Base-by-base conservation (phyloP, 2,329 filamentous ascomycete genomes). In the Emergomyces orientalis region DNA sequence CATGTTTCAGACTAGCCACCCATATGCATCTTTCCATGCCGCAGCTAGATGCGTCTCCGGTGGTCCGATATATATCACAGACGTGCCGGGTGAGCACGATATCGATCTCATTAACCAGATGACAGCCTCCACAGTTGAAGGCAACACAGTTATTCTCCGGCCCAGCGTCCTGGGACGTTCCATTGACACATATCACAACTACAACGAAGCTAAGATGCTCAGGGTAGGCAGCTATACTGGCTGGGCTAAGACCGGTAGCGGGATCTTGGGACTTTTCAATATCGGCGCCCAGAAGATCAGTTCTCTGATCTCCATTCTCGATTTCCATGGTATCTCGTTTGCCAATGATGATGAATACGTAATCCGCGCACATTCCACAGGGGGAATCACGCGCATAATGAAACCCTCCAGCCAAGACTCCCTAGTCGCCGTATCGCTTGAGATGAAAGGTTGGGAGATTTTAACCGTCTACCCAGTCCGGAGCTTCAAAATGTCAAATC, bases 51-150 rank as follows among this genome's bases (percentile, higher is more conserved):
- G 91, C 73, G 81, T 99, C 11, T 92, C 88, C 57, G 94, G 94
- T 9, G 94, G 94, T 0, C 94, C 93, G 0, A 88, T 99, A 49
- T 97, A 95, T 70, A 92, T 99, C 72, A 97, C 93, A 0, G 94
- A 99, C 74, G 83, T 86, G 0, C 93, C 93, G 0, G 92, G 91
- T 0, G 78, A 90, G 64, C 91, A 97, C 73, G 83, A 96, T 70
- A 70, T 91, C 37, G 76, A 81, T 6, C 75, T 99, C 19, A 88
- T 99, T 64, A 76, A 81, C 34, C 87, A 95, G 72, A 92, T 97
- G 82, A 91, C 89, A 0, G 92, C 88, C 0, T 78, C 81, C 13
- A 94, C 89, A 0, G 80, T 86, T 0, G 79, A 84, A 30, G 89
- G 87, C 0, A 87, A 85, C 66, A 94, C 90, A 0, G 84, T 96